A percentile compares a stretch with the other conserved stretches of the same genome.
phyloP scores from a whole-genome alignment of 441 rosid genomes.

The Jatropha podagrica region DNA sequence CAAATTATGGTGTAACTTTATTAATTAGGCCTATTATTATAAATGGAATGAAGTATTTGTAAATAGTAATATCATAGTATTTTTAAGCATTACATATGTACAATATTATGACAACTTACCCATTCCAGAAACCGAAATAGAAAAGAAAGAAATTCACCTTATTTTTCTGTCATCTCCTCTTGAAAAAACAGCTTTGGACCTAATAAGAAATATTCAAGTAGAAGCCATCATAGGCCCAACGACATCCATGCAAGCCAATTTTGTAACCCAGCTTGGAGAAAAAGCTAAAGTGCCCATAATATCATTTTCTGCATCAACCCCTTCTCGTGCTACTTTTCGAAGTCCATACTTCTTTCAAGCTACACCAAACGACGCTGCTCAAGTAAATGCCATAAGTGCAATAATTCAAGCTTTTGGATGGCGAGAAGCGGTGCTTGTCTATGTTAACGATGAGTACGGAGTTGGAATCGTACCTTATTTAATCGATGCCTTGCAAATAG shows the following conservation, averaged over 20 bases:
- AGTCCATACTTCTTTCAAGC: conserved; percentile 59
- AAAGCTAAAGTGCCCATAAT: conserved; percentile 57
- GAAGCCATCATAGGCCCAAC: conserved; percentile 60
- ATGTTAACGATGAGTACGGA: conserved; percentile 48
- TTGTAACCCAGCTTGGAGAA: conserved; percentile 43
- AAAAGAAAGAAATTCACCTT: too few species aligned
- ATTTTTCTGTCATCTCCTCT: background rate
- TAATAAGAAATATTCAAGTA: conserved; percentile 53
- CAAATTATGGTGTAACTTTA: too few species aligned
- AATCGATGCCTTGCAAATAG: conserved; percentile 43
- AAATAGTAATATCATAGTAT: too few species aligned
- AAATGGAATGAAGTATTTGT: too few species aligned
- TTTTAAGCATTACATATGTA: too few species aligned
- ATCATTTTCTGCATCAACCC: conserved; percentile 63
- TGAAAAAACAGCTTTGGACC: conserved; percentile 44
- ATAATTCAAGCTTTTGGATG: conserved; percentile 52
- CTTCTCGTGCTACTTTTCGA: conserved; percentile 37
- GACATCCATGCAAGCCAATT: conserved; percentile 50
- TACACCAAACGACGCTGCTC: conserved; percentile 38
- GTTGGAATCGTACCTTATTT: conserved; percentile 46
- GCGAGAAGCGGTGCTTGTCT: conserved; percentile 32
- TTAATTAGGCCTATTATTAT: too few species aligned
- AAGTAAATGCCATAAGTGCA: conserved; percentile 50
- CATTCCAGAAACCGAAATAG: too few species aligned
- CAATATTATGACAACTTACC: too few species aligned